These are phyloP conservation scores for Artemisia tridentata DNA, from an alignment of 129 eudicot genomes.

Conservation along the genomic window DNA sequence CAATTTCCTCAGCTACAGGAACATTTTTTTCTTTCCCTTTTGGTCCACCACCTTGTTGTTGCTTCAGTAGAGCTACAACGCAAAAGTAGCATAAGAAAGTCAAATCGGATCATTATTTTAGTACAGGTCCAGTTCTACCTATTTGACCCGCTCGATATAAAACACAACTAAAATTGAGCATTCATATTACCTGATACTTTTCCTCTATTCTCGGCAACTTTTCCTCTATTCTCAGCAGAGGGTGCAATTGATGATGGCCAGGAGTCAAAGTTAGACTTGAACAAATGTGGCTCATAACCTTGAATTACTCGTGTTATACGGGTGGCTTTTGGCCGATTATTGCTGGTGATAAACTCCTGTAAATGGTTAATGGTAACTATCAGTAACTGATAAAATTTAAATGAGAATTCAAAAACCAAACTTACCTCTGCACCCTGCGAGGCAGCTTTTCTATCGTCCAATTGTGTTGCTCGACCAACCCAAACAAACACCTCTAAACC, in stretches of 20 bases:
- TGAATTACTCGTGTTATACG: conserved; percentile 82
- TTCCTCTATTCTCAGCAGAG: conserved; percentile 86
- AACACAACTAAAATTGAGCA: background rate
- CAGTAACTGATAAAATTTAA: conserved; percentile 8
- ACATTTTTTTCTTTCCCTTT: conserved; percentile 70
- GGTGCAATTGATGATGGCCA: conserved; percentile 95
- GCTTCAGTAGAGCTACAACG: conserved; percentile 79
- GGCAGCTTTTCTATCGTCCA: conserved; percentile 91
- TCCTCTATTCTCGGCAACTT: conserved; percentile 92
- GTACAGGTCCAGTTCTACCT: background rate
- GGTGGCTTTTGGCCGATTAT: conserved; percentile 89
- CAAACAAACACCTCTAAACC: conserved; percentile 91
- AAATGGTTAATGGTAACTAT: conserved; percentile 18
- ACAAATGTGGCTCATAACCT: conserved; percentile 90
- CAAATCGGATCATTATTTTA: no score
- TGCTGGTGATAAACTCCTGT: conserved; percentile 75
- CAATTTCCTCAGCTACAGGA: conserved; percentile 77
- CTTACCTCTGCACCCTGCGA: conserved; percentile 79
- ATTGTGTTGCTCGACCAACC: conserved; percentile 93
- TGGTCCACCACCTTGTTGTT: conserved; percentile 89
- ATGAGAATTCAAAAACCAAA: background rate
- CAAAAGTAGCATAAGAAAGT: background rate
- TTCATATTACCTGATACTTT: conserved; percentile 78
- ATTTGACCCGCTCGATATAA: background rate
- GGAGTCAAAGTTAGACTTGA: conserved; percentile 92